Conservation (phyloP, 495 filamentous ascomycete genomes). For the Chaetomidium leptoderma region DNA sequence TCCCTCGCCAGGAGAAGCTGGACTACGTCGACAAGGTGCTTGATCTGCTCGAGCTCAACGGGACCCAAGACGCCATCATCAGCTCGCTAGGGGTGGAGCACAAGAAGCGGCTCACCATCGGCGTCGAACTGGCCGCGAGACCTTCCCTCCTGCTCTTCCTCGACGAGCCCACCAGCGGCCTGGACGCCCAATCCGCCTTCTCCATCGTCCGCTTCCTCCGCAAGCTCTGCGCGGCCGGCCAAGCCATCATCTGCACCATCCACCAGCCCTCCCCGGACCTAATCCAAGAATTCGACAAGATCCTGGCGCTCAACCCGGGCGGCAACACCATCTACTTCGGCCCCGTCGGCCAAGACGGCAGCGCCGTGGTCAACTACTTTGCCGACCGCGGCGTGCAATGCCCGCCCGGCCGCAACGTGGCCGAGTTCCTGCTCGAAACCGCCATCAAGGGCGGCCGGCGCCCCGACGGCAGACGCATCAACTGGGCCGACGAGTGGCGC, state of each 20-base stretch:
- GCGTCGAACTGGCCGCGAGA: constrained; percentile 81
- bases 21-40: constrained; percentile 81
- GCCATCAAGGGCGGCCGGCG: too few species aligned
- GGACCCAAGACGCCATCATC: constrained; percentile 65
- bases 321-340: neutral
- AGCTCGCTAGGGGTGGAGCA: constrained; percentile 55
- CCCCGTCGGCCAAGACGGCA: neutral
- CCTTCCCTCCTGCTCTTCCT: constrained; percentile 63
- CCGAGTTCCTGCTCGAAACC: neutral
- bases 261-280: neutral
- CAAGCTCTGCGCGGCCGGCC: neutral
- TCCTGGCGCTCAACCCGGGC: neutral
- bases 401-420: neutral
- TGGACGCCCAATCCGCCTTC: constrained; percentile 46
- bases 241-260: neutral
- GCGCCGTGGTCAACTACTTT: neutral
- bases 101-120: constrained; percentile 69
- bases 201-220: neutral
- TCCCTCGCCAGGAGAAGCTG: constrained; percentile 61
- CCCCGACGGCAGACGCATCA: too few species aligned
- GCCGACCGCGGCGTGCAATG: neutral
- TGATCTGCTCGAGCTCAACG: constrained; percentile 69
- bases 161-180: constrained; percentile 72
- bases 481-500: neutral
- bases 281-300: neutral